Evolutionary conservation across 2,329 filamentous ascomycete species (phyloP).

Genomic region (Orbilia ellipsospora): DNA sequence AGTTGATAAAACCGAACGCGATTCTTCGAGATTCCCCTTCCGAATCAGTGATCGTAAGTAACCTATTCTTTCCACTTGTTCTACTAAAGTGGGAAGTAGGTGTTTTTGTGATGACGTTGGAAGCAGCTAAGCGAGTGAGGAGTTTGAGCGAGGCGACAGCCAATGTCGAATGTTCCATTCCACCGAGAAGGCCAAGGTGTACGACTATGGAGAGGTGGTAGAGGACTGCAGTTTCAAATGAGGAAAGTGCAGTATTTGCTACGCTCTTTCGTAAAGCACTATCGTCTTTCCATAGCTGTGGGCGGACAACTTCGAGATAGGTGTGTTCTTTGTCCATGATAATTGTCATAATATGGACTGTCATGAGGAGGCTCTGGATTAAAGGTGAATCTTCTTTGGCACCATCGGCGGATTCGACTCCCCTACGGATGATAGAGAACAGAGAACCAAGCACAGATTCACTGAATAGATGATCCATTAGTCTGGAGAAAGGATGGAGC

Average conservation of each 20-base stretch:
- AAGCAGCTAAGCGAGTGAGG: constrained; percentile 86
- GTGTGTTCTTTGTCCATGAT: constrained; percentile 89
- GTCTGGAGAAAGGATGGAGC: constrained; percentile 89
- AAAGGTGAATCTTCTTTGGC: constrained; percentile 81
- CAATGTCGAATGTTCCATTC: constrained; percentile 82
- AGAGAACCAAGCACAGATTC: constrained; percentile 84
- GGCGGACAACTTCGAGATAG: constrained; percentile 87
- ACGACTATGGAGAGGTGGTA: constrained; percentile 82
- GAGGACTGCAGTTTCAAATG: constrained; percentile 90
- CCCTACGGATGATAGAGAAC: constrained; percentile 81
- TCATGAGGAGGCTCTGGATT: constrained; percentile 79
- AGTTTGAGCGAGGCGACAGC: constrained; percentile 83
- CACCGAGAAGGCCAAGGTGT: constrained; percentile 86
- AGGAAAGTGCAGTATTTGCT: constrained; percentile 80
- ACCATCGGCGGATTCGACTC: constrained; percentile 70
- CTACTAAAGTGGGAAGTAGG: constrained; percentile 72
- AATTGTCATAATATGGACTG: constrained; percentile 84
- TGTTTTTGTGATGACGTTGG: constrained; percentile 77
- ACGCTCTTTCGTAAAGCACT: constrained; percentile 72
- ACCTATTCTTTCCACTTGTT: constrained; percentile 77
- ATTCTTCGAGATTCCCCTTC: constrained; percentile 84
- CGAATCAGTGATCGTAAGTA: constrained; percentile 86
- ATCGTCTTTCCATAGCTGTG: constrained; percentile 76
- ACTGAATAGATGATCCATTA: constrained; percentile 99
- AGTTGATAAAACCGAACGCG: constrained; percentile 64